These are phyloP conservation scores for Orbilia javanica DNA, from an alignment of 2,329 filamentous ascomycete genomes.

Conservation along the genomic window DNA sequence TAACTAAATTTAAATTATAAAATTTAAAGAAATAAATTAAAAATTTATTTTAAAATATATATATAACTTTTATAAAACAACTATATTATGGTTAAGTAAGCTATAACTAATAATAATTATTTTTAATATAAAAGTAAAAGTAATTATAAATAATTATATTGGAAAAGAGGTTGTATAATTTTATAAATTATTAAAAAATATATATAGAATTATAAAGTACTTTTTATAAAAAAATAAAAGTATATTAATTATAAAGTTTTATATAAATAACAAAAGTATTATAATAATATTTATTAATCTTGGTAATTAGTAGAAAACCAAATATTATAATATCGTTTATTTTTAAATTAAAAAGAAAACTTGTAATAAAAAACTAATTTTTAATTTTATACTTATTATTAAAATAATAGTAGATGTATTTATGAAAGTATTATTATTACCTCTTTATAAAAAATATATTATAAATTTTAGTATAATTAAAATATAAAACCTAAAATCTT, in stretches of 20 bases:
- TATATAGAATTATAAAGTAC: not conserved
- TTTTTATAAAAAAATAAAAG: not conserved
- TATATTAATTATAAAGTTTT: not conserved
- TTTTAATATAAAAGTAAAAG: constrained; percentile 7
- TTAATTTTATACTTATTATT: not conserved
- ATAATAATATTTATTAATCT: not conserved
- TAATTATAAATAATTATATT: constrained; percentile 21
- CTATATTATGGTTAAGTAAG: constrained; percentile 8
- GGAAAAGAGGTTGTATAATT: constrained; percentile 8
- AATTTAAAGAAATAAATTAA: not conserved
- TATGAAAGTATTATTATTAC: not conserved
- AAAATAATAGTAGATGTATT: constrained; percentile 12
- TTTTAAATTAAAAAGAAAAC: not conserved
- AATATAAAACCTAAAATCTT: too few species aligned
- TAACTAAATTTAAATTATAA: not conserved
- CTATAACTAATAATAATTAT: constrained; percentile 7
- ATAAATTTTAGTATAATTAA: too few species aligned
- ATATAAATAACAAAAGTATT: not conserved
- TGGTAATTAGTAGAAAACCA: not conserved
- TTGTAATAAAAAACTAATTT: not conserved
- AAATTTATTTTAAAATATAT: constrained; percentile 8
- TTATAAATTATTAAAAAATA: not conserved
- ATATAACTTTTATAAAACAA: not conserved
- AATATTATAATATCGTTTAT: not conserved
- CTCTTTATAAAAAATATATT: not conserved